Base-by-base conservation (phyloP, 208 protist species). In the Trypanosoma cruzi region DNA sequence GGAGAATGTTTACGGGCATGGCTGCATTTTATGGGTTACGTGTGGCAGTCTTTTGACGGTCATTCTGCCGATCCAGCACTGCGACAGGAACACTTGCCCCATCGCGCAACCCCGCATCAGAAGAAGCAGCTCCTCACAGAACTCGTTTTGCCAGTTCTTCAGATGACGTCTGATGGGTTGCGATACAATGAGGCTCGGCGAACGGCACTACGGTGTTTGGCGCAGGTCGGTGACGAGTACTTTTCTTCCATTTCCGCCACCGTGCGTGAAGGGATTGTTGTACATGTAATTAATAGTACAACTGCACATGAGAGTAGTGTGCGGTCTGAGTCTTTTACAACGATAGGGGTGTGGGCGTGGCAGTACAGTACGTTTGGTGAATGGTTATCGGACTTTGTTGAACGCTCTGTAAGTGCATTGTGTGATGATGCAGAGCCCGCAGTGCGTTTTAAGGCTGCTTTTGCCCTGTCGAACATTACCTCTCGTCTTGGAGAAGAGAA, bases 21-120 rank as follows among this genome's bases (percentile, higher is more conserved):
- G 87, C 53, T 90, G 60, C 86, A 91, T 64, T 95, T 88, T 55
- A 91, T 91, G 82, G 89, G 89, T 29, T 92, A 91, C 73, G 76
- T 91, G 0, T 93, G 86, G 89, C 80, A 85, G 71, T 44, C 86
- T 11, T 95, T 95, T 67, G 89, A 95, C 66, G 82, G 84, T 60
- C 83, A 84, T 55, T 68, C 88, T n/a, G 76, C 76, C 26, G 86
- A 94, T 63, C 89, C 89, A 10, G 85, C 80, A 40, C 70, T 84
- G 28, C 70, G 56, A 40, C 46, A 40, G 44, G 70, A 80, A 11
- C 54, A 64, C 16, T 68, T 64, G 29, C 58, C 62, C 0, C 56
- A 81, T 26, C 84, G 84, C 50, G 89, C 89, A 44, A 84, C 78
- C 10, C 57, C 75, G 44, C 56, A 55, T 49, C 81, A 95, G 73